Conservation (phyloP, 2,329 filamentous ascomycete genomes). For the Hymenoscyphus repandus region DNA sequence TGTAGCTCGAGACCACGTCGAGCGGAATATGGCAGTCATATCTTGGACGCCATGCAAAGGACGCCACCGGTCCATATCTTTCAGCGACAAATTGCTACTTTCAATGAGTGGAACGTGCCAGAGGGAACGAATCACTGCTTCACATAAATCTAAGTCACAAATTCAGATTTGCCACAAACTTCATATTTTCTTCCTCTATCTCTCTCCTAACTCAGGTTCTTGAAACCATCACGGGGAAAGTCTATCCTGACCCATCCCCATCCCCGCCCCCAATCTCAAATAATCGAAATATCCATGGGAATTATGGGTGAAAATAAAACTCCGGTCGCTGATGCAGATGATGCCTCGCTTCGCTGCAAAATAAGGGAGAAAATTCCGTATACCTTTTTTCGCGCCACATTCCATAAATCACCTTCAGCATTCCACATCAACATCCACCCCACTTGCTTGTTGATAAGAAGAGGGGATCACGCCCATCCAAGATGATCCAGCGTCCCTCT, state of each 20-base stretch:
- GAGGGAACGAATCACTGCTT: too few species aligned
- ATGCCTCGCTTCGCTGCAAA: slow-evolving; percentile 5
- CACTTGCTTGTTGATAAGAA: background rate
- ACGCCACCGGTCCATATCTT: too few species aligned
- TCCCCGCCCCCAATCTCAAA: background rate
- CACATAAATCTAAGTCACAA: too few species aligned
- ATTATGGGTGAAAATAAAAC: background rate
- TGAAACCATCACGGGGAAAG: background rate
- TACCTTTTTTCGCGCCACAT: slow-evolving; percentile 4
- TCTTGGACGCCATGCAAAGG: too few species aligned
- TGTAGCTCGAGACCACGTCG: too few species aligned
- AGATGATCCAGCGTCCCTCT: slow-evolving; percentile 52
- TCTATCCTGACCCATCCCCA: background rate
- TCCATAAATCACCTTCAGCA: slow-evolving; percentile 3
- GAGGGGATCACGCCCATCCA: slow-evolving; percentile 37
- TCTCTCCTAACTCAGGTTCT: background rate
- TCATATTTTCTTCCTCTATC: too few species aligned
- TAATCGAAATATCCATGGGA: background rate
- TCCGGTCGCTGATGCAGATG: slow-evolving; percentile 11
- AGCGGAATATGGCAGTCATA: too few species aligned
- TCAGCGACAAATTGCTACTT: too few species aligned
- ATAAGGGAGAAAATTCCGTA: background rate
- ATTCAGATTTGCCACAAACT: too few species aligned
- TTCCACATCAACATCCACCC: slow-evolving; percentile 3
- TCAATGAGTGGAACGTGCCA: too few species aligned